Percentiles rank a stretch among this genome's conserved stretches.
phyloP scores from a whole-genome alignment of 106 monocot genomes.

The Dendrobium nobile region DNA sequence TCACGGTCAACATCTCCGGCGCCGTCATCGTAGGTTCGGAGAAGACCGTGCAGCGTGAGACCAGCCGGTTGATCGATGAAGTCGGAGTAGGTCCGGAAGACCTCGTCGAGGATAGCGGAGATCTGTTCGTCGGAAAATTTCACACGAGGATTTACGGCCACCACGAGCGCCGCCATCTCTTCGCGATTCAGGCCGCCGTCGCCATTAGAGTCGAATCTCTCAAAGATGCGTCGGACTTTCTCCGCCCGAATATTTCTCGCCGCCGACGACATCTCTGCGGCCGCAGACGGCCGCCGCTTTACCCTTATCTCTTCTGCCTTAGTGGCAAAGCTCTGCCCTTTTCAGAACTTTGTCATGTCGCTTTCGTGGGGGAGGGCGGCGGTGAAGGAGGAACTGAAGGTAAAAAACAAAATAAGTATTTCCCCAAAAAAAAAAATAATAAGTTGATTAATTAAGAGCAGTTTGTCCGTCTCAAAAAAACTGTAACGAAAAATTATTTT shows the following conservation, averaged over 20 bases:
- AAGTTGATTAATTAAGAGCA: no score
- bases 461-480: no score
- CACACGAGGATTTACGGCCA: constrained; percentile 53
- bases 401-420: no score
- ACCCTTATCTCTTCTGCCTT: background rate
- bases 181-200: constrained; percentile 35
- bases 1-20: constrained; percentile 65
- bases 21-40: constrained; percentile 57
- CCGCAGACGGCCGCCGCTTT: background rate
- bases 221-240: constrained; percentile 34
- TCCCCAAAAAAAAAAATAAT: no score
- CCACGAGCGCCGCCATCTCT: constrained; percentile 59
- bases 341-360: background rate
- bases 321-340: background rate
- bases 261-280: background rate
- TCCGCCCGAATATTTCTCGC: constrained; percentile 15
- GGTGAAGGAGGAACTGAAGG: background rate
- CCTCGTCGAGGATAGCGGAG: constrained; percentile 53
- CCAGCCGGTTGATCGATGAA: constrained; percentile 22
- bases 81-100: constrained; percentile 60
- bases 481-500: no score
- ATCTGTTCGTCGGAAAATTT: constrained; percentile 50
- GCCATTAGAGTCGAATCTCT: constrained; percentile 11
- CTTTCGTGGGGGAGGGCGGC: background rate
- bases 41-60: constrained; percentile 31